phyloP scores from a whole-genome alignment of 176 grass and related monocot species.

The Lolium multiflorum region DNA sequence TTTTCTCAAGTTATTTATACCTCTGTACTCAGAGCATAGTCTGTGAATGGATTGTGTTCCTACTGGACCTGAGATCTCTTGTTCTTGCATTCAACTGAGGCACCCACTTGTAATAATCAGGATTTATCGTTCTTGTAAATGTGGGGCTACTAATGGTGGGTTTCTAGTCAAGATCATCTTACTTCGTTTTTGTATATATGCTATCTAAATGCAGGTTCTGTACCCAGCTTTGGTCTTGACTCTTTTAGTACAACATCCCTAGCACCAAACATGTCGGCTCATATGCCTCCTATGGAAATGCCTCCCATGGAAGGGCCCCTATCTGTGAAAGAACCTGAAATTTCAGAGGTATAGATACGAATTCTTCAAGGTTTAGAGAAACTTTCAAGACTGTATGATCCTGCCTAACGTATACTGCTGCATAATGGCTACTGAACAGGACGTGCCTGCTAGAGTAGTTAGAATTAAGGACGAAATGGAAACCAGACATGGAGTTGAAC shows the following conservation, averaged over 20 bases:
- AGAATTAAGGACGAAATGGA: conserved; percentile 49
- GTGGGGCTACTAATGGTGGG: not conserved
- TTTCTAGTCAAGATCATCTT: not conserved
- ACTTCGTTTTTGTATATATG: conserved; percentile 1
- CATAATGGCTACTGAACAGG: conserved; percentile 45
- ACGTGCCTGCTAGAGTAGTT: conserved; percentile 46
- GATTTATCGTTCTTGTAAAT: conserved; percentile 14
- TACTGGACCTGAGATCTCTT: not conserved
- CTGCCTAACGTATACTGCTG: conserved; percentile 32
- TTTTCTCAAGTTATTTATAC: not conserved
- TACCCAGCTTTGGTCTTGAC: conserved; percentile 47
- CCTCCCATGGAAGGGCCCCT: conserved; percentile 46
- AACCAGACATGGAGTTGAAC: conserved; percentile 28
- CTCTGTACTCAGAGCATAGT: not conserved
- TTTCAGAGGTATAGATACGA: conserved; percentile 49
- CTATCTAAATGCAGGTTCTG: conserved; percentile 44
- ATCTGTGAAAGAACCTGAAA: conserved; percentile 43
- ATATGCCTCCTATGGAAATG: conserved; percentile 51
- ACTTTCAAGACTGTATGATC: conserved; percentile 27
- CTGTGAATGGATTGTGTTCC: not conserved
- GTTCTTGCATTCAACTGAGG: not conserved
- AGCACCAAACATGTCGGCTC: conserved; percentile 49
- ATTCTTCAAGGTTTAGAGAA: conserved; percentile 25
- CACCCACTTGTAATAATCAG: not conserved
- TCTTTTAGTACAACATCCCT: conserved; percentile 54